Evolutionary conservation across 768 basidiomycete genomes (phyloP).

Genomic region (Leucocoprinus sp.): DNA sequence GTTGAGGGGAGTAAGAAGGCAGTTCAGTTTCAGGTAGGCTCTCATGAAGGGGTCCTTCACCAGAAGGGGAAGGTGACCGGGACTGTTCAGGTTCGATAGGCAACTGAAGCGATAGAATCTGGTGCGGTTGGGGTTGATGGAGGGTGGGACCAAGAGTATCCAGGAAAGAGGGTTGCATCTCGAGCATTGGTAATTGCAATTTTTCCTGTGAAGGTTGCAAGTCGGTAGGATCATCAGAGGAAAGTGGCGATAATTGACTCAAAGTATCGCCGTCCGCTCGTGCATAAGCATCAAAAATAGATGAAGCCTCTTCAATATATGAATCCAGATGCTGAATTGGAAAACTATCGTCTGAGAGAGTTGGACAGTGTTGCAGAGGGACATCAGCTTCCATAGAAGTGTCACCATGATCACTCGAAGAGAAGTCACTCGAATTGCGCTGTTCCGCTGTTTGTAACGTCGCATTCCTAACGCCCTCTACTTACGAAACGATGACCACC

Average conservation of each 20-base stretch:
- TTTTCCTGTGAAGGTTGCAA: conserved; percentile 15
- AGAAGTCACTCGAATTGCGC: conserved; percentile 63
- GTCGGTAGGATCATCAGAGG: conserved; percentile 10
- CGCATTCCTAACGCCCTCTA: conserved; percentile 26
- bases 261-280: conserved; percentile 43
- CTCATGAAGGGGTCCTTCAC: conserved; percentile 19
- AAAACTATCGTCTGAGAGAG: conserved; percentile 40
- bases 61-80: conserved; percentile 54
- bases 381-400: conserved; percentile 24
- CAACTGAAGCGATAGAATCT: conserved; percentile 34
- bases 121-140: conserved; percentile 64
- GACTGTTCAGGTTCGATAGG: conserved; percentile 25
- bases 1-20: conserved; percentile 16
- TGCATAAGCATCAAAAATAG: conserved; percentile 81
- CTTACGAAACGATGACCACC: conserved; percentile 76
- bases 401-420: conserved; percentile 64
- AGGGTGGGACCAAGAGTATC: conserved; percentile 36
- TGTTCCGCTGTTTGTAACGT: conserved; percentile 27
- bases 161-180: conserved; percentile 25
- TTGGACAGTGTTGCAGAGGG: conserved; percentile 27
- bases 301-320: conserved; percentile 66
- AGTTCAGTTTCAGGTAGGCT: conserved; percentile 19
- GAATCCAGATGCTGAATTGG: conserved; percentile 50
- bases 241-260: conserved; percentile 21
- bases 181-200: conserved; percentile 19